Percentiles rank a stretch among this genome's conserved stretches.
These are phyloP conservation scores for Neofusicoccum kwambonambiense DNA, from an alignment of 2,329 filamentous ascomycete genomes.

Conservation along the genomic window DNA sequence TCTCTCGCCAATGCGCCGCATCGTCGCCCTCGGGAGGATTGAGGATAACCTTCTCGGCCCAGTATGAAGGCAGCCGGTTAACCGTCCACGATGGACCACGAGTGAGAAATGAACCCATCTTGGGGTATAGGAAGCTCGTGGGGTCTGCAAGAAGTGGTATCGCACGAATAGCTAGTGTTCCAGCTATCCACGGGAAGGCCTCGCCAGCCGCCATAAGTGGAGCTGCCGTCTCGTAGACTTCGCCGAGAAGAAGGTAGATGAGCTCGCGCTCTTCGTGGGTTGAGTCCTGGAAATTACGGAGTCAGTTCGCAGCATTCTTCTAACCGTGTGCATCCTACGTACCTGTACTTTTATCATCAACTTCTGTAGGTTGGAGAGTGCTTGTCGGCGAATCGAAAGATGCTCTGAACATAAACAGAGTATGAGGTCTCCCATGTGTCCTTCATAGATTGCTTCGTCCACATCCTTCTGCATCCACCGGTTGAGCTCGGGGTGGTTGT, in stretches of 20 bases:
- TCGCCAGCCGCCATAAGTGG: slow-evolving; percentile 53
- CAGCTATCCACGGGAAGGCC: slow-evolving; percentile 69
- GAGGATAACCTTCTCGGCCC: slow-evolving; percentile 70
- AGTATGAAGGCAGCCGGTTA: slow-evolving; percentile 56
- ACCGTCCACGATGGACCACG: slow-evolving; percentile 72
- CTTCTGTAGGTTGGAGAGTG: slow-evolving; percentile 66
- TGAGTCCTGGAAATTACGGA: background rate
- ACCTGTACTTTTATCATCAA: slow-evolving; percentile 53
- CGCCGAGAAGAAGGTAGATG: slow-evolving; percentile 75
- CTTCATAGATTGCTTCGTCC: slow-evolving; percentile 77
- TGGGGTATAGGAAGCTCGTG: slow-evolving; percentile 78
- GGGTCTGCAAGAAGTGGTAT: slow-evolving; percentile 72
- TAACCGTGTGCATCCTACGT: slow-evolving; percentile 19
- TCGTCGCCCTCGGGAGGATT: slow-evolving; percentile 71
- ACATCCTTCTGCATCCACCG: slow-evolving; percentile 74
- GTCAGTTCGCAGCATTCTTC: background rate
- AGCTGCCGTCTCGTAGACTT: slow-evolving; percentile 70
- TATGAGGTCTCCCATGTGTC: slow-evolving; percentile 67
- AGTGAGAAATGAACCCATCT: slow-evolving; percentile 81
- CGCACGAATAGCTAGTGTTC: slow-evolving; percentile 71
- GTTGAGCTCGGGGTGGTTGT: slow-evolving; percentile 49
- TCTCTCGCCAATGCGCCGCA: slow-evolving; percentile 69
- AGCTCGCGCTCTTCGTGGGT: slow-evolving; percentile 50
- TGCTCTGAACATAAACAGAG: slow-evolving; percentile 74
- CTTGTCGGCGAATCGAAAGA: slow-evolving; percentile 74